phyloP scores from a whole-genome alignment of 257 asterid species.

The Przewalskia tangutica region DNA sequence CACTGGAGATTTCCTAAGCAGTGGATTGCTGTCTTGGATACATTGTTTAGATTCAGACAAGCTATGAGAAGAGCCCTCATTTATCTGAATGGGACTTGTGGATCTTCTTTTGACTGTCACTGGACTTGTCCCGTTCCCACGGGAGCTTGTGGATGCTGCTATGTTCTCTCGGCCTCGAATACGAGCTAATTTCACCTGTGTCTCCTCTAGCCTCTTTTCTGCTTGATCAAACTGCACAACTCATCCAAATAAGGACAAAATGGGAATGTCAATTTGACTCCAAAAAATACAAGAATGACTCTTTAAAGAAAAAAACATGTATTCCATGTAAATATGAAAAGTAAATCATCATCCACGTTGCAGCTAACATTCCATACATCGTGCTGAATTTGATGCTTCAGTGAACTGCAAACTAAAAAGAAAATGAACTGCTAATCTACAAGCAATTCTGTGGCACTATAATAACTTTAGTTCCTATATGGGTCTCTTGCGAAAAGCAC shows the following conservation, averaged over 20 bases:
- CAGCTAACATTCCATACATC: background rate
- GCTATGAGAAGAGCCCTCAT: conserved; percentile 10
- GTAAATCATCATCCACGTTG: background rate
- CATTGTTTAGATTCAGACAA: conserved; percentile 10
- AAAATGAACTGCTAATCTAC: background rate
- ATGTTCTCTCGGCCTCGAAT: conserved; percentile 16
- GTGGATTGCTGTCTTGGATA: conserved; percentile 7
- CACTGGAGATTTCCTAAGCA: conserved; percentile 3
- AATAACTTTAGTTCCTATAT: background rate
- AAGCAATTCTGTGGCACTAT: background rate
- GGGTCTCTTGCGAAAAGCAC: background rate
- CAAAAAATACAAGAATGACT: background rate
- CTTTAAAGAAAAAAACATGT: background rate
- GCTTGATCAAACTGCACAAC: conserved; percentile 30
- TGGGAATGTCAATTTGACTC: background rate
- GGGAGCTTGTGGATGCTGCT: conserved; percentile 5
- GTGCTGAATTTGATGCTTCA: background rate
- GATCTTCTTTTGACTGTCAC: conserved; percentile 18
- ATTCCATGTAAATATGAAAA: background rate
- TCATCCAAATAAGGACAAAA: background rate
- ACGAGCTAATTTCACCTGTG: conserved; percentile 28
- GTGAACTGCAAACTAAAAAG: background rate
- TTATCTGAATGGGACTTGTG: conserved; percentile 13
- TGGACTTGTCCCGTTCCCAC: conserved; percentile 3
- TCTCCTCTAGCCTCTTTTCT: conserved; percentile 23